These are phyloP conservation scores for Coemansia sp. DNA, from an alignment of 192 early-diverging fungal species.

Conservation along the genomic window DNA sequence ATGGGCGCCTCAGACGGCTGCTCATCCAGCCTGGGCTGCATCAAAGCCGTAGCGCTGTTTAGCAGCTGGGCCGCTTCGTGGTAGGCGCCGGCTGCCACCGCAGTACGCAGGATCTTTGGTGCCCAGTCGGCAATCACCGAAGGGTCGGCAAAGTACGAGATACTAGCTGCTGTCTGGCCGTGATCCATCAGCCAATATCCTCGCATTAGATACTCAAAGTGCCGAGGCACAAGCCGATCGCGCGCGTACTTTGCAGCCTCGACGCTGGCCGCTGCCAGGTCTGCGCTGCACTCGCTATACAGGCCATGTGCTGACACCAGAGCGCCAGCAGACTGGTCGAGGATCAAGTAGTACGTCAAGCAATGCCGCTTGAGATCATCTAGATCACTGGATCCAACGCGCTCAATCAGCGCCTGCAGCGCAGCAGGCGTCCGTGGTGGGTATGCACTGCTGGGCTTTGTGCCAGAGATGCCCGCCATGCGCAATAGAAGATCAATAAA, in stretches of 20 bases:
- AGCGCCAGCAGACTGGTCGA: conserved; percentile 16
- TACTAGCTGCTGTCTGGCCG: conserved; percentile 21
- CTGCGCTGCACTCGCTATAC: conserved; percentile 15
- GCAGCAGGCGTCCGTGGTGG: conserved; percentile 37
- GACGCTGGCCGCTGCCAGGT: conserved; percentile 9
- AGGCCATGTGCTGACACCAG: conserved; percentile 12
- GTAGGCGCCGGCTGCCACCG: conserved; percentile 21
- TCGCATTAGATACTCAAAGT: conserved; percentile 48
- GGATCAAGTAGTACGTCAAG: conserved; percentile 44
- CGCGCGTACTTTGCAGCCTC: conserved; percentile 26
- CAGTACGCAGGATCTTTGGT: conserved; percentile 36
- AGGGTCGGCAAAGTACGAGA: conserved; percentile 48
- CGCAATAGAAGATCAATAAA: conserved; percentile 47
- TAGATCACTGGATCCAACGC: conserved; percentile 28
- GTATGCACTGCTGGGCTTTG: conserved; percentile 16
- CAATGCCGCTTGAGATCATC: conserved; percentile 50
- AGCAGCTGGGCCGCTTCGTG: conserved; percentile 31
- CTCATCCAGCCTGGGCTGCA: conserved; percentile 27
- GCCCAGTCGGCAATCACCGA: conserved; percentile 53
- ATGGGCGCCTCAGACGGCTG: conserved; percentile 23
- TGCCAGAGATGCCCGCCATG: conserved; percentile 34
- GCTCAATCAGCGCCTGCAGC: conserved; percentile 17
- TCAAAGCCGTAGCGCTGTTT: conserved; percentile 40
- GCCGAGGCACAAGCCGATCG: conserved; percentile 36
- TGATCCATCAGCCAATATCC: conserved; percentile 60